Evolutionary conservation across 352 stramenopile genomes (phyloP).

Genomic region (Phytophthora syringae): DNA sequence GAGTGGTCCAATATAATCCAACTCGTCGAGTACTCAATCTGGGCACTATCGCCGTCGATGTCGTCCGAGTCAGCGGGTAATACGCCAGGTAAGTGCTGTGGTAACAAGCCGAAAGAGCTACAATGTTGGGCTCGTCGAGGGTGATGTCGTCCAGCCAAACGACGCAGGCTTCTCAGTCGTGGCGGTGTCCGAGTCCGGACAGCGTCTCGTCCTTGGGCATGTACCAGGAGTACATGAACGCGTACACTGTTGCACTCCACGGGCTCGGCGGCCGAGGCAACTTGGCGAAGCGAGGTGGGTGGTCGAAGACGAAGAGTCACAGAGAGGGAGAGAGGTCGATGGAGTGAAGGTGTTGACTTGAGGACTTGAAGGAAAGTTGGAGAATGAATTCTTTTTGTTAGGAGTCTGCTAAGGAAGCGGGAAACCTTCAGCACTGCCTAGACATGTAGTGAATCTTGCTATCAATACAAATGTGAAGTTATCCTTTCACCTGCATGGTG

Average conservation of each 20-base stretch:
- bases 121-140: conserved; percentile 24
- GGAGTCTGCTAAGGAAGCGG: conserved; percentile 13
- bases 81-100: conserved; percentile 36
- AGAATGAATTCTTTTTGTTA: conserved; percentile 5
- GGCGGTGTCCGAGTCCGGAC: conserved; percentile 36
- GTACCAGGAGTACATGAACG: conserved; percentile 50
- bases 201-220: conserved; percentile 49
- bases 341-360: not conserved
- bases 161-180: conserved; percentile 48
- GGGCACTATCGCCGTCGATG: conserved; percentile 24
- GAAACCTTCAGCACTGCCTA: conserved; percentile 15
- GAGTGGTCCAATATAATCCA: conserved; percentile 42
- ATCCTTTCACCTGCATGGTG: not conserved
- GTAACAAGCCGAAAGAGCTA: conserved; percentile 20
- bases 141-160: conserved; percentile 42
- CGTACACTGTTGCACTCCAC: conserved; percentile 5
- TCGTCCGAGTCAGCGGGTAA: conserved; percentile 24
- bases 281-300: not conserved
- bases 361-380: not conserved
- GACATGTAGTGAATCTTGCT: no score
- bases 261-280: no score
- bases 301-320: not conserved
- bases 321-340: not conserved
- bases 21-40: no score
- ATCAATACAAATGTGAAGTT: not conserved